These are phyloP conservation scores for Candida sojae DNA, from an alignment of 1,139 yeast genomes.

Conservation along the genomic window DNA sequence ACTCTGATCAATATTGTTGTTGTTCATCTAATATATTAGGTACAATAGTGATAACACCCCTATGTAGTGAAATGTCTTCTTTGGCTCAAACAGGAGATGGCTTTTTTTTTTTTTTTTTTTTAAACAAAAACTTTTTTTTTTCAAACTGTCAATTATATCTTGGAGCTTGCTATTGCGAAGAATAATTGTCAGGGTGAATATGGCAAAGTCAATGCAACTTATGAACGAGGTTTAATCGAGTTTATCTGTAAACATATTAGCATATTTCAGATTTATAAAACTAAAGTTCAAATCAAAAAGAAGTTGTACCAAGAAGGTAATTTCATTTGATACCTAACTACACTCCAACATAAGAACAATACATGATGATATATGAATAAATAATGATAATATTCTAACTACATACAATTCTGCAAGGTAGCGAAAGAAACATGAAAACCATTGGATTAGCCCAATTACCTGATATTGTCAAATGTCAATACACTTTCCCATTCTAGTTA, in stretches of 20 bases:
- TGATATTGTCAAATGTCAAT: neutral
- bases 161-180: too few species aligned
- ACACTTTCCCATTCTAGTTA: neutral
- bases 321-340: too few species aligned
- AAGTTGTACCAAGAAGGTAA: too few species aligned
- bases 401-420: neutral
- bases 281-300: too few species aligned
- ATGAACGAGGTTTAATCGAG: too few species aligned
- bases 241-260: too few species aligned
- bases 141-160: neutral
- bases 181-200: too few species aligned
- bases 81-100: neutral
- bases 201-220: too few species aligned
- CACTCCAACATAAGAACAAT: neutral
- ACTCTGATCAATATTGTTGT: neutral
- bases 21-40: neutral
- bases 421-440: neutral
- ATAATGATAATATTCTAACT: constrained; percentile 1
- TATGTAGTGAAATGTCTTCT: neutral
- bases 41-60: neutral
- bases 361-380: neutral
- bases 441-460: neutral
- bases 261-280: too few species aligned
- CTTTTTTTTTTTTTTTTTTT: neutral
- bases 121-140: neutral